Percentiles rank a stretch among this genome's conserved stretches.
Evolutionary conservation across 2,329 filamentous ascomycete species (phyloP).

Genomic region (Aurifilum marmelostoma): DNA sequence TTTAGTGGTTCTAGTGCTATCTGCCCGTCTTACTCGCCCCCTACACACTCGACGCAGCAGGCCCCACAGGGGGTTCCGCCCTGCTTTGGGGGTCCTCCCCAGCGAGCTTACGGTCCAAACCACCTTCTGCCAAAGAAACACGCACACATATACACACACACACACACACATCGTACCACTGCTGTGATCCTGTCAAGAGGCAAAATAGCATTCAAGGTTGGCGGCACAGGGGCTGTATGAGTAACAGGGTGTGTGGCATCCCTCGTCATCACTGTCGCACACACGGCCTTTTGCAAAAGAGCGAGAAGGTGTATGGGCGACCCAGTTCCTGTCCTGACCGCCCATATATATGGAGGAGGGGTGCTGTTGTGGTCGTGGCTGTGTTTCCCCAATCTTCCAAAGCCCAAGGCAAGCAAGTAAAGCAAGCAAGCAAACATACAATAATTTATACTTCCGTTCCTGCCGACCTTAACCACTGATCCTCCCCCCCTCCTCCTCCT

Average conservation of each 20-base stretch:
- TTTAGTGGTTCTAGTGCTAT: neutral
- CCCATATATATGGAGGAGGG: neutral
- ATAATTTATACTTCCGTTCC: neutral
- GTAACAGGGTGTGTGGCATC: conserved; percentile 1
- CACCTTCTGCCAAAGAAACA: too few species aligned
- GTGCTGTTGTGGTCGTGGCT: neutral
- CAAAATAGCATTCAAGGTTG: conserved; percentile 1
- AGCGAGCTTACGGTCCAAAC: conserved; percentile 29
- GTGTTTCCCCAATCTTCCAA: neutral
- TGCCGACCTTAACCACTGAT: neutral
- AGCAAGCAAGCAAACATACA: conserved; percentile 1
- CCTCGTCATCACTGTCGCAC: conserved; percentile 7
- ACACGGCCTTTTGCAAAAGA: neutral
- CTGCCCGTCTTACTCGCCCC: conserved; percentile 14
- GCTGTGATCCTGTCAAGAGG: neutral
- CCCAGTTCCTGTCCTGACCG: neutral
- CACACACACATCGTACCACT: neutral
- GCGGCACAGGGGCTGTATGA: conserved; percentile 24
- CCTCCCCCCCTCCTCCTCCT: too few species aligned
- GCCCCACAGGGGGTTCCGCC: conserved; percentile 12
- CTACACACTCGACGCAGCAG: neutral
- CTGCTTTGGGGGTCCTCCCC: conserved; percentile 11
- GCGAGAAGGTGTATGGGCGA: too few species aligned
- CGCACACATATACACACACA: neutral
- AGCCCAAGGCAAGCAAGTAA: neutral